Evolutionary conservation across 1,284 basidiomycete species (phyloP), one percentile per base, ranked within the genome.

Genomic region (Neonothopanus nambi): DNA sequence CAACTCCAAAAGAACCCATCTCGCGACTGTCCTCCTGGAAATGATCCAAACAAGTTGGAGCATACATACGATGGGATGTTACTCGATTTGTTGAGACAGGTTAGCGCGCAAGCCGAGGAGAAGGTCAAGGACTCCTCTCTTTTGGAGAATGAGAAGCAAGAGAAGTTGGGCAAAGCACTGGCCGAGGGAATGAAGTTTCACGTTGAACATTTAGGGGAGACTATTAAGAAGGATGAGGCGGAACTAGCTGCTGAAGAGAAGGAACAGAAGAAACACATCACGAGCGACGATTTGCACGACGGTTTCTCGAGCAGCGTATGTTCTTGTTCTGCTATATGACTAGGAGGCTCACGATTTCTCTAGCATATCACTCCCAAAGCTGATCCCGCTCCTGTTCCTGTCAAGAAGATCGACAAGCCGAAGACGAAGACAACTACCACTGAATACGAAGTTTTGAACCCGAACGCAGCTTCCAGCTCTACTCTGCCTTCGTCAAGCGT

Each of bases 31-130:
- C 92, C 93, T 42, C 88, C 84, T 12, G 87, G 80, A n/a, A 87
- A 86, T 56, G 84, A 89, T 46, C 81, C 85, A 30, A 76, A 80
- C 60, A 86, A 92, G 61, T 46, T 69, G 21, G 75, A 78, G 69
- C 86, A 91, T 48, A 92, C 92, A 0, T 94, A 96, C 71, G 95
- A 98, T 67, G 88, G 88, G 63, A 98, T 98, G 94, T 73, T 98
- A 36, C 74, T 93, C 13, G 82, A 85, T 48, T 76, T 98, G 17
- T 76, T 99, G 49, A 74, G 82, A 48, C 85, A 90, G 69, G 86
- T 98, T 30, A 84, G 81, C 59, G 81, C 87, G 51, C 81, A 84
- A 47, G 80, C 86, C 46, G 84, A 81, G 69, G 70, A 65, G 23
- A 74, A 73, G 53, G 71, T 78, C n/a, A 75, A 76, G 46, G 76